phyloP scores from a whole-genome alignment of 2,329 filamentous ascomycete genomes.

The Calonectria hongkongensis region DNA sequence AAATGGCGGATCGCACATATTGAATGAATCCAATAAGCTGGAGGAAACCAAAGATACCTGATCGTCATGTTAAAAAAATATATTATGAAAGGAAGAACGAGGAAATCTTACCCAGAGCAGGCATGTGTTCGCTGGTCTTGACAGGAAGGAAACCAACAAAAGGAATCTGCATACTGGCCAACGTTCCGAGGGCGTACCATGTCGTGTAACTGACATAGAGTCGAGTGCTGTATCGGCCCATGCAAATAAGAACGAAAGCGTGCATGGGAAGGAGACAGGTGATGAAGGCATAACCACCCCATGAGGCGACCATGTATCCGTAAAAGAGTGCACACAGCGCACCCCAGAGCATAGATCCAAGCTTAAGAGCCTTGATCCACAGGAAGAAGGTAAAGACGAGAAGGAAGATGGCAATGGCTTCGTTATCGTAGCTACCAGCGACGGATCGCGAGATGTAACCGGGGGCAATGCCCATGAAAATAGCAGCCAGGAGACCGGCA shows the following conservation, averaged over 20 bases:
- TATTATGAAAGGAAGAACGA: not conserved
- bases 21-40: constrained; percentile 95
- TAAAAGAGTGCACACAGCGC: constrained; percentile 96
- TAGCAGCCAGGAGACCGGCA: constrained; percentile 93
- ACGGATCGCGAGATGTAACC: constrained; percentile 99
- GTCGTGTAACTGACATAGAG: constrained; percentile 98
- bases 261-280: constrained; percentile 97
- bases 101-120: constrained; percentile 81
- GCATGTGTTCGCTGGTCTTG: constrained; percentile 98
- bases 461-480: constrained; percentile 97
- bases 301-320: constrained; percentile 99
- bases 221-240: constrained; percentile 96
- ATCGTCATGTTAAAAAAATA: constrained; percentile 35
- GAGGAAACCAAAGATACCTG: constrained; percentile 95
- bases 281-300: constrained; percentile 99
- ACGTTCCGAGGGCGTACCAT: constrained; percentile 96
- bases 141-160: constrained; percentile 98
- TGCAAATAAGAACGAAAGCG: constrained; percentile 93
- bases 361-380: constrained; percentile 99
- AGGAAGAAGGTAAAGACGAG: constrained; percentile 99
- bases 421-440: constrained; percentile 98
- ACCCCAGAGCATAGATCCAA: constrained; percentile 97
- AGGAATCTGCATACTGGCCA: constrained; percentile 99
- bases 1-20: constrained; percentile 90
- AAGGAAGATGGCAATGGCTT: constrained; percentile 99